Conservation (phyloP, 1,284 basidiomycete species). For the Tilletia caries region DNA sequence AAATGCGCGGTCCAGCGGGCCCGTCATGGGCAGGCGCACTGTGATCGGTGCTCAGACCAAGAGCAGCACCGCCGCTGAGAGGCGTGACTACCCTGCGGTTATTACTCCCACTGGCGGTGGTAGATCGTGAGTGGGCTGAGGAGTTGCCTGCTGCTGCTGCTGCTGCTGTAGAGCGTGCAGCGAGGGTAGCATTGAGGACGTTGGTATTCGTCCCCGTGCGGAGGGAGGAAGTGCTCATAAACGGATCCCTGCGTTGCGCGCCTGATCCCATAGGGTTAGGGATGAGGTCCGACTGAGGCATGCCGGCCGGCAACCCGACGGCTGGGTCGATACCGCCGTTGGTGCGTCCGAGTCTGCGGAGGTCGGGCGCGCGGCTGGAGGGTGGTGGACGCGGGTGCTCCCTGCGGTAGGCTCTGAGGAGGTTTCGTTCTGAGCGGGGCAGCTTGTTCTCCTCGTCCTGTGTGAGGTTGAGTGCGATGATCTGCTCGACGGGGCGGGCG, state of each 20-base stretch:
- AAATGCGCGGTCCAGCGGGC: too few species aligned
- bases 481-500: not conserved
- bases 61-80: not conserved
- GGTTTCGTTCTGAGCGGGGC: not conserved
- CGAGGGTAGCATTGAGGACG: not conserved
- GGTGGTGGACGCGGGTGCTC: not conserved
- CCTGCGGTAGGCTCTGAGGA: not conserved
- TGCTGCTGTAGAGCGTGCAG: too few species aligned
- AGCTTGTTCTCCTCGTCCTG: not conserved
- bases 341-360: not conserved
- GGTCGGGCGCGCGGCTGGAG: not conserved
- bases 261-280: not conserved
- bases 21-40: not conserved
- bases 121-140: too few species aligned
- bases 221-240: not conserved
- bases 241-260: not conserved
- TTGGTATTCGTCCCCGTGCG: not conserved
- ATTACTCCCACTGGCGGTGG: too few species aligned
- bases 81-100: too few species aligned
- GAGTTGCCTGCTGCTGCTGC: too few species aligned
- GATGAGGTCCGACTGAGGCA: not conserved
- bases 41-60: not conserved
- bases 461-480: not conserved
- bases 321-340: not conserved
- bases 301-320: not conserved